These are phyloP conservation scores for Zygoascus hellenicus DNA, from an alignment of 1,139 yeast genomes.

Conservation along the genomic window DNA sequence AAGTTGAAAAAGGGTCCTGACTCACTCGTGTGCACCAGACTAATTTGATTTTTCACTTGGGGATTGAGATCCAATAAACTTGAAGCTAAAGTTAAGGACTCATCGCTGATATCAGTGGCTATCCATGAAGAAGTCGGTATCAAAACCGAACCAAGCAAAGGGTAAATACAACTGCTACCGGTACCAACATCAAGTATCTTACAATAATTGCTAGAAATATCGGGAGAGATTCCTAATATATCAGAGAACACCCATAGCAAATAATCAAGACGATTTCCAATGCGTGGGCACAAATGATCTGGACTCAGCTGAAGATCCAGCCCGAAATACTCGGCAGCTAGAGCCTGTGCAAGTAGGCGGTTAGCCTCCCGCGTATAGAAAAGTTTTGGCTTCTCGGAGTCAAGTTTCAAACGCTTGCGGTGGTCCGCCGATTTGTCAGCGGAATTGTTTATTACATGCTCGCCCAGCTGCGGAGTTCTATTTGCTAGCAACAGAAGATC, in stretches of 20 bases:
- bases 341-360: conserved; percentile 18
- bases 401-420: conserved; percentile 4
- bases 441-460: background rate
- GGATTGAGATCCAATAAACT: conserved; percentile 8
- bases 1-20: conserved; percentile 11
- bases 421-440: conserved; percentile 6
- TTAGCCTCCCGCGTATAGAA: conserved; percentile 15
- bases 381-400: background rate
- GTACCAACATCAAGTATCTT: conserved; percentile 34
- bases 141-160: conserved; percentile 31
- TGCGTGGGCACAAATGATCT: conserved; percentile 24
- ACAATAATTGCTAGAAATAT: background rate
- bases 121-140: conserved; percentile 25
- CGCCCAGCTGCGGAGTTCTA: background rate
- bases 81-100: conserved; percentile 28
- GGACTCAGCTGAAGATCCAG: conserved; percentile 19
- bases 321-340: conserved; percentile 20
- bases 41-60: conserved; percentile 5
- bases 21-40: conserved; percentile 1
- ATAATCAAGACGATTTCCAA: conserved; percentile 27
- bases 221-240: background rate
- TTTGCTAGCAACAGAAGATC: background rate
- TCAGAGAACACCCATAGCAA: conserved; percentile 20
- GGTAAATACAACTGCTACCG: conserved; percentile 41
- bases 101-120: conserved; percentile 38